Evolutionary conservation across 352 stramenopile species (phyloP).

Genomic region (Blastocystis sp.): DNA sequence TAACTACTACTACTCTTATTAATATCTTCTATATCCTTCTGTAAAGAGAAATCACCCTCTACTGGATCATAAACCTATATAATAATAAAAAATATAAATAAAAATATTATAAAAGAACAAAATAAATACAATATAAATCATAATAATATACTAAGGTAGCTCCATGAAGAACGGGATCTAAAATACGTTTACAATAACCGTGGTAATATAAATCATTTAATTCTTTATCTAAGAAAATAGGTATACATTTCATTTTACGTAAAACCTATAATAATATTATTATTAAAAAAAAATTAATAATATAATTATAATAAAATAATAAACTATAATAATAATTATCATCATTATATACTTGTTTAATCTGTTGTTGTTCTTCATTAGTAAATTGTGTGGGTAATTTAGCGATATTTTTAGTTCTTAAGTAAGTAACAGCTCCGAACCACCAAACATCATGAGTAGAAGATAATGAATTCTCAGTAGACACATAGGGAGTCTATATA

Average conservation of each 20-base stretch:
- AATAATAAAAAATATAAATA: no score
- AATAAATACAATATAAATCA: no score
- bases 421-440: conserved; percentile 29
- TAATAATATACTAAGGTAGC: conserved; percentile 33
- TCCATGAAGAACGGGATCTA: conserved; percentile 23
- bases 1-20: conserved; percentile 26
- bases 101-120: no score
- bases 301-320: no score
- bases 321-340: not conserved
- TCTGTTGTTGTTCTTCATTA: not conserved
- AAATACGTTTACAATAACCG: conserved; percentile 32
- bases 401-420: conserved; percentile 27
- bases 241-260: conserved; percentile 17
- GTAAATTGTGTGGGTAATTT: conserved; percentile 16
- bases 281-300: no score
- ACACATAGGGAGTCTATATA: no score
- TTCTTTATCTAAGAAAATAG: conserved; percentile 30
- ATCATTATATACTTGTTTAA: conserved; percentile 1
- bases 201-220: conserved; percentile 31
- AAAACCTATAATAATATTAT: conserved; percentile 9
- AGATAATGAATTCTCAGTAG: no score
- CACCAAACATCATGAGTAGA: no score
- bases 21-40: conserved; percentile 23
- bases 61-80: no score
- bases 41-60: conserved; percentile 17